A percentile compares a stretch with the other conserved stretches of the same genome.
Evolutionary conservation across 495 filamentous ascomycete genomes (phyloP).

Genomic region (Neurospora sp.): DNA sequence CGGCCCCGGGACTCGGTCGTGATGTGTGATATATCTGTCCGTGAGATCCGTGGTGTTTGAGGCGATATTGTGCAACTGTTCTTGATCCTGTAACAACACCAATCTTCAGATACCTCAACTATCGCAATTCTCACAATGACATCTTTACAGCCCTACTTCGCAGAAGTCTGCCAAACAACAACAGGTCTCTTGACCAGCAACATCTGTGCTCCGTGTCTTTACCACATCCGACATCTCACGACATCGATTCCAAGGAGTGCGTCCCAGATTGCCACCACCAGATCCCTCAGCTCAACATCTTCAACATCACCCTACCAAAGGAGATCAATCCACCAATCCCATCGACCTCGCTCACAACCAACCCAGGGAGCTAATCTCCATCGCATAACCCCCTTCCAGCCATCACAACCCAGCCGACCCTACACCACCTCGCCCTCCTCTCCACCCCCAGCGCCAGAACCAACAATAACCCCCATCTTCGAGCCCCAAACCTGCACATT

Average conservation of each 20-base stretch:
- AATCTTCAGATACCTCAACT: not conserved
- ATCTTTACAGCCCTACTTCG: not conserved
- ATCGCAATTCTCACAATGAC: not conserved
- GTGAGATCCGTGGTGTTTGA: not conserved
- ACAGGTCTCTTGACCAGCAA: not conserved
- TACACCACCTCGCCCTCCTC: not conserved
- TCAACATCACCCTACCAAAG: not conserved
- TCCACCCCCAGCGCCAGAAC: not conserved
- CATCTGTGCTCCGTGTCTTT: not conserved
- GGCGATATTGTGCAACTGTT: not conserved
- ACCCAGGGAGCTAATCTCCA: no score
- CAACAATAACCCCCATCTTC: slow-evolving; percentile 19
- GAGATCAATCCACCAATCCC: not conserved
- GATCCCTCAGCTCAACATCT: not conserved
- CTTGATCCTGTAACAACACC: not conserved
- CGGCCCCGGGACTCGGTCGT: not conserved
- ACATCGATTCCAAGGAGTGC: not conserved
- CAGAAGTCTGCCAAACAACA: not conserved
- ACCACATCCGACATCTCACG: not conserved
- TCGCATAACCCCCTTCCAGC: not conserved
- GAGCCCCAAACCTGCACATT: slow-evolving; percentile 37
- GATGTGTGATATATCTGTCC: not conserved
- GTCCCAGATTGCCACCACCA: not conserved
- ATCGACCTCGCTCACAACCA: not conserved
- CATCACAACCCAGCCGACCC: not conserved